Conservation (phyloP, 2,329 filamentous ascomycete species). For the Arachnopeziza araneosa region DNA sequence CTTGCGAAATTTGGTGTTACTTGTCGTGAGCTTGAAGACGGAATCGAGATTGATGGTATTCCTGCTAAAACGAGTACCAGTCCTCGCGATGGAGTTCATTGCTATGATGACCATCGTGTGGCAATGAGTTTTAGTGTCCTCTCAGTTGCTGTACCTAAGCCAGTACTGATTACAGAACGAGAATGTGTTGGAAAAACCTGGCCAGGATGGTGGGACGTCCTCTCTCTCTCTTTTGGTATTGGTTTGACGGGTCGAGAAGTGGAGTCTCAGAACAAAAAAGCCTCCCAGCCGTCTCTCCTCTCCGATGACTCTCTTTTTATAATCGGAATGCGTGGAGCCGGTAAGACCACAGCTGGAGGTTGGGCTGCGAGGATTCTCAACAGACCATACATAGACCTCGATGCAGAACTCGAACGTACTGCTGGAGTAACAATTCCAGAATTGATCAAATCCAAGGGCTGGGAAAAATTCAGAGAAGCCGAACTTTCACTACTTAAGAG, state of each 20-base stretch:
- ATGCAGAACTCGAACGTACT: constrained; percentile 74
- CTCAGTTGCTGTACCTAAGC: constrained; percentile 61
- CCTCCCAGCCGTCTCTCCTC: constrained; percentile 29
- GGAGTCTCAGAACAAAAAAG: constrained; percentile 33
- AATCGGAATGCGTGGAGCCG: constrained; percentile 94
- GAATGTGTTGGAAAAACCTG: constrained; percentile 97
- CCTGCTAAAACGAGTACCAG: constrained; percentile 43
- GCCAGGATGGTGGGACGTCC: constrained; percentile 96
- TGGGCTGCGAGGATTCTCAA: constrained; percentile 76
- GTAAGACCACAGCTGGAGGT: constrained; percentile 87
- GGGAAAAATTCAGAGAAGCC: constrained; percentile 79
- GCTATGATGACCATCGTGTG: constrained; percentile 95
- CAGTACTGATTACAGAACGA: constrained; percentile 77
- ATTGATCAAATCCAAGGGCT: constrained; percentile 71
- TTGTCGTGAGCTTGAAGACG: constrained; percentile 86
- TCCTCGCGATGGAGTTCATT: constrained; percentile 68
- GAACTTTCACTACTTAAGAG: constrained; percentile 71
- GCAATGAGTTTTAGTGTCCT: constrained; percentile 98
- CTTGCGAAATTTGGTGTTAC: constrained; percentile 87
- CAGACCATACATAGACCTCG: constrained; percentile 78
- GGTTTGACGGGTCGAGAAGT: constrained; percentile 64
- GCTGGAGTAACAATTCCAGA: constrained; percentile 76
- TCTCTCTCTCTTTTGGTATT: constrained; percentile 73
- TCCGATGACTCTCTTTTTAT: constrained; percentile 67
- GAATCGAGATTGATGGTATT: constrained; percentile 67